phyloP scores from a whole-genome alignment of 2,329 filamentous ascomycete species.

The Trematosphaeria pertusa region DNA sequence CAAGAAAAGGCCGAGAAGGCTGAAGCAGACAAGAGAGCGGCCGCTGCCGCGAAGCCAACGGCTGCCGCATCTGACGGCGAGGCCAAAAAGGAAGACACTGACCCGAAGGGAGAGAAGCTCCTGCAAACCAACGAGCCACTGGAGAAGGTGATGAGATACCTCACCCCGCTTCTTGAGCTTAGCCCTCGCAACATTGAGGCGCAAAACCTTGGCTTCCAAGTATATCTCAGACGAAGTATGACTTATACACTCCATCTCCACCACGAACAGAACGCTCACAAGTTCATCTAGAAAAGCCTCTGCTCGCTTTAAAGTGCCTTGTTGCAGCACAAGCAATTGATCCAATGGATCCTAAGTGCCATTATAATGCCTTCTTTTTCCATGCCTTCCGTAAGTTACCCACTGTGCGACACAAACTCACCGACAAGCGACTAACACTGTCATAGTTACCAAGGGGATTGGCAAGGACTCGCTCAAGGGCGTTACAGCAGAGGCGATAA shows the following conservation, averaged over 20 bases:
- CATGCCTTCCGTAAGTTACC: slow-evolving; percentile 59
- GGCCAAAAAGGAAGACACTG: slow-evolving; percentile 86
- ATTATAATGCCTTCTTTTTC: slow-evolving; percentile 76
- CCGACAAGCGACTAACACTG: no score
- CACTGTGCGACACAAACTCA: no score
- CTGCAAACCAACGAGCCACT: slow-evolving; percentile 83
- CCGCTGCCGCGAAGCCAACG: slow-evolving; percentile 67
- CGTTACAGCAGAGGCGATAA: slow-evolving; percentile 73
- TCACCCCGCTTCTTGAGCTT: slow-evolving; percentile 80
- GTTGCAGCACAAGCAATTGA: slow-evolving; percentile 75
- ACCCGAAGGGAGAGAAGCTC: slow-evolving; percentile 82
- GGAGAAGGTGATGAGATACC: slow-evolving; percentile 85
- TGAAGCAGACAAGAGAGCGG: slow-evolving; percentile 79
- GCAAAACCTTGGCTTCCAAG: slow-evolving; percentile 87
- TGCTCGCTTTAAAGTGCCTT: slow-evolving; percentile 87
- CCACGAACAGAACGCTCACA: slow-evolving; percentile 5
- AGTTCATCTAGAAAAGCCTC: slow-evolving; percentile 72
- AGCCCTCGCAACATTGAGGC: slow-evolving; percentile 81
- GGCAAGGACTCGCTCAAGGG: slow-evolving; percentile 63
- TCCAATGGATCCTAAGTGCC: slow-evolving; percentile 71
- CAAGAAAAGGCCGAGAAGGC: slow-evolving; percentile 74
- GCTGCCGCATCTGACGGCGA: slow-evolving; percentile 67
- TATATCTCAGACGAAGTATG: slow-evolving; percentile 84
- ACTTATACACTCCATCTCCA: slow-evolving; percentile 14
- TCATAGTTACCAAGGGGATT: slow-evolving; percentile 35